Evolutionary conservation across 1,139 yeast genomes (phyloP).

Genomic region (Geotrichum reessii): DNA sequence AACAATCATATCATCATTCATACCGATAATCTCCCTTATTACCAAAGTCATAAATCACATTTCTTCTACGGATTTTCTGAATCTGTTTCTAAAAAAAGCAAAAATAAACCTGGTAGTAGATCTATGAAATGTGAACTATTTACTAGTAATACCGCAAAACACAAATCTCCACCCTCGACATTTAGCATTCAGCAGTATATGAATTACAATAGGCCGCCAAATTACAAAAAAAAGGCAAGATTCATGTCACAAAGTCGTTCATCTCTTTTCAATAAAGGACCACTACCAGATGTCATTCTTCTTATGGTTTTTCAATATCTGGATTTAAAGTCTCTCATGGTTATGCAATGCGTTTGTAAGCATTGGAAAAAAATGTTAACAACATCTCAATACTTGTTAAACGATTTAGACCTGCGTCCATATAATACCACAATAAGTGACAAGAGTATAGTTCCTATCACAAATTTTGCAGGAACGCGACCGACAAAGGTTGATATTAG

Average conservation of each 20-base stretch:
- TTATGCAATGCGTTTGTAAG: conserved; percentile 49
- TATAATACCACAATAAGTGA: conserved; percentile 61
- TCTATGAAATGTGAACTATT: neutral
- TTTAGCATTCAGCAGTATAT: conserved; percentile 1
- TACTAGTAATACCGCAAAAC: neutral
- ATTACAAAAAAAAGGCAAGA: conserved; percentile 25
- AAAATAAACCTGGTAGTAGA: conserved; percentile 7
- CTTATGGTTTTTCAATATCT: conserved; percentile 49
- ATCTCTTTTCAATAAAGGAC: conserved; percentile 50
- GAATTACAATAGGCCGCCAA: conserved; percentile 15
- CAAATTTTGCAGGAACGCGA: conserved; percentile 65
- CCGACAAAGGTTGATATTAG: conserved; percentile 59
- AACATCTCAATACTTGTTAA: conserved; percentile 49
- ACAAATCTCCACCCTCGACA: neutral
- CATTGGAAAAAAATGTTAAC: conserved; percentile 65
- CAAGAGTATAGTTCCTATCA: conserved; percentile 50
- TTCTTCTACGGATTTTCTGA: neutral
- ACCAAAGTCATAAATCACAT: neutral
- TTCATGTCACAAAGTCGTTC: conserved; percentile 48
- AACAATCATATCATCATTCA: neutral
- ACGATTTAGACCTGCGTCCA: conserved; percentile 49
- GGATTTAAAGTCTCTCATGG: conserved; percentile 54
- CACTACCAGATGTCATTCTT: conserved; percentile 54
- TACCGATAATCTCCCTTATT: neutral
- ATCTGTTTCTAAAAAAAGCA: conserved; percentile 4